phyloP scores from a whole-genome alignment of 305 asterid species.

The Fraxinus albicans region DNA sequence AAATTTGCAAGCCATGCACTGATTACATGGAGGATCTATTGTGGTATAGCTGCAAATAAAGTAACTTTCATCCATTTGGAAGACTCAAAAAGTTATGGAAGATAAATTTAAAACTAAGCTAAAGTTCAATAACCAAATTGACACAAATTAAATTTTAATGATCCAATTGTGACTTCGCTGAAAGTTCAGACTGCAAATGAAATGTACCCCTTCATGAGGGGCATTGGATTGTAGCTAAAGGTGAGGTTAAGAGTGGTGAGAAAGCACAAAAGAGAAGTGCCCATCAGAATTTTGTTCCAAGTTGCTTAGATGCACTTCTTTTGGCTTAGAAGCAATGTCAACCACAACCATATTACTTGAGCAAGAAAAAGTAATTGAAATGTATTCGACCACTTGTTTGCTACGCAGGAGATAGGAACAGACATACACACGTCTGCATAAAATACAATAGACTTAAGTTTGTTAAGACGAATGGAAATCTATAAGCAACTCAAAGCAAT shows the following conservation, averaged over 20 bases:
- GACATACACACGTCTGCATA: neutral
- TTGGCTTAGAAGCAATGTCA: neutral
- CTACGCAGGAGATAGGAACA: slow-evolving; percentile 34
- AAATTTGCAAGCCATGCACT: neutral
- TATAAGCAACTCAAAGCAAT: neutral
- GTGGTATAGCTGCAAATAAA: no score
- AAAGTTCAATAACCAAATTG: neutral
- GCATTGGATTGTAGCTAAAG: neutral
- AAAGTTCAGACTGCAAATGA: neutral
- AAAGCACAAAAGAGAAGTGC: neutral
- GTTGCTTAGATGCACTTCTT: neutral
- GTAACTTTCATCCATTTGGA: neutral
- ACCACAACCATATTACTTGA: neutral
- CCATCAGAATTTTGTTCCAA: neutral
- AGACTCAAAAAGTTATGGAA: neutral
- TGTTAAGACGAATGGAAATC: neutral
- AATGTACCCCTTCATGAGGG: neutral
- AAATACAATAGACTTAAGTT: neutral
- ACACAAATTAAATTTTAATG: neutral
- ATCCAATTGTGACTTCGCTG: neutral
- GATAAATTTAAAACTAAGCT: neutral
- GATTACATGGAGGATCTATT: neutral
- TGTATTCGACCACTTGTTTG: slow-evolving; percentile 25
- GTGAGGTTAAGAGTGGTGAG: neutral
- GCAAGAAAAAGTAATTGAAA: neutral